Evolutionary conservation across 257 asterid genomes (phyloP), one percentile per base, ranked within the genome.

Genomic region (Rubia yunnanensis): DNA sequence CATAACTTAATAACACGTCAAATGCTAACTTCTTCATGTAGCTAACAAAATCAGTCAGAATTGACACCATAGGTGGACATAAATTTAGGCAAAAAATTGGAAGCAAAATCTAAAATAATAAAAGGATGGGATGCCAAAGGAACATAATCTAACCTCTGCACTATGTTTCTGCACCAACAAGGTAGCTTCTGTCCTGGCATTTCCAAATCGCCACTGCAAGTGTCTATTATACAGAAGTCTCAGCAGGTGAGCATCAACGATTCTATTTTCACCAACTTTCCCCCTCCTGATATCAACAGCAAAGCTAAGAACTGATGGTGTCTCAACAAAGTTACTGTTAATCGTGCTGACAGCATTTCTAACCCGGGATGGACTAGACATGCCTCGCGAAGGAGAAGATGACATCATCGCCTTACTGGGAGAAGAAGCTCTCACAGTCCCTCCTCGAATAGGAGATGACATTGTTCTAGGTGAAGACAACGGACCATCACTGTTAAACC

Each of bases 251-350:
- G 96, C 99, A 71, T 90, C 97, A 7, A 88, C 76, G 50, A 88
- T 90, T 75, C 80, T 74, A 73, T 82, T 84, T 80, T 86, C 97
- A 75, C 95, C 99, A 20, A 87, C 95, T 81, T 87, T 92, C 48
- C 94, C 96, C 79, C 98, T 86, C 82, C 94, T 78, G 65, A 91
- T 84, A 77, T 91, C 98, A 62, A 88, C 97, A 60, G 96, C 91
- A 80, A 77, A 94, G 78, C 97, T 88, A 79, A 87, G 97, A 48
- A 92, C 97, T 1, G 97, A 89, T 52, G 99, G 96, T 11, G 96
- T 79, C 75, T 87, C 99, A 50, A 65, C 65, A 68, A 81, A 80
- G 73, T 76, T 85, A 83, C 74, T 84, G 77, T 75, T 84, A 38
- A 89, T 88, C 71, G 88, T 83, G 72, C 96, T 88, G 67, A 82